These are phyloP conservation scores for Trichoderma guizhouense DNA, from an alignment of 2,329 filamentous ascomycete genomes.

Conservation along the genomic window DNA sequence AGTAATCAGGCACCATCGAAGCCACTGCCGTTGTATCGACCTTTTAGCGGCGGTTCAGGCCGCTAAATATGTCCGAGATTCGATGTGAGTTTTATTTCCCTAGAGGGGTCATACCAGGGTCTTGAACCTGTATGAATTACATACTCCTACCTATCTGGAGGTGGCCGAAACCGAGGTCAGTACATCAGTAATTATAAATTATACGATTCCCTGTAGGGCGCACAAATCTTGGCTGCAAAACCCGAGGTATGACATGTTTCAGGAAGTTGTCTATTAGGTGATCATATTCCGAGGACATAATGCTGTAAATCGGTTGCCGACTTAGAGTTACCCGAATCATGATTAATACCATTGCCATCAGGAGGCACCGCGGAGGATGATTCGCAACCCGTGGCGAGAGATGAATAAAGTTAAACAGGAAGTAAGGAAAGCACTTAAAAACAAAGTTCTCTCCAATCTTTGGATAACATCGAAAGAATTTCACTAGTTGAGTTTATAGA, in stretches of 20 bases:
- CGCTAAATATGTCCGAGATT: neutral
- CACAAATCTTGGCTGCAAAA: neutral
- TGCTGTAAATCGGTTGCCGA: neutral
- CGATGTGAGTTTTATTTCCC: neutral
- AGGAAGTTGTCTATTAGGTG: neutral
- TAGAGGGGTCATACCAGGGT: neutral
- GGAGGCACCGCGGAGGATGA: neutral
- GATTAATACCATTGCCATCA: neutral
- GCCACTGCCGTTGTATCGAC: neutral
- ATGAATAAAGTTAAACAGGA: neutral
- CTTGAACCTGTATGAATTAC: neutral
- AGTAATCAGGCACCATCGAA: neutral
- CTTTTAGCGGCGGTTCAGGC: constrained; percentile 46
- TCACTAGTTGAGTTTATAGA: neutral
- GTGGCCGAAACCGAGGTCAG: neutral
- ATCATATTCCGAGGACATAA: neutral
- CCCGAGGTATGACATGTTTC: neutral
- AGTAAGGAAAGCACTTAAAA: neutral
- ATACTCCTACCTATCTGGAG: neutral
- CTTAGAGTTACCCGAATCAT: neutral
- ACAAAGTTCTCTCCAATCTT: neutral
- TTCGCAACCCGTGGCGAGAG: neutral
- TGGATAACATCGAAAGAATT: neutral
- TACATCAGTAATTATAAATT: neutral
- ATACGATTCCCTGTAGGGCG: neutral